These are phyloP conservation scores for Astrothelium subdiscretum DNA, from an alignment of 495 filamentous ascomycete genomes.

Conservation along the genomic window DNA sequence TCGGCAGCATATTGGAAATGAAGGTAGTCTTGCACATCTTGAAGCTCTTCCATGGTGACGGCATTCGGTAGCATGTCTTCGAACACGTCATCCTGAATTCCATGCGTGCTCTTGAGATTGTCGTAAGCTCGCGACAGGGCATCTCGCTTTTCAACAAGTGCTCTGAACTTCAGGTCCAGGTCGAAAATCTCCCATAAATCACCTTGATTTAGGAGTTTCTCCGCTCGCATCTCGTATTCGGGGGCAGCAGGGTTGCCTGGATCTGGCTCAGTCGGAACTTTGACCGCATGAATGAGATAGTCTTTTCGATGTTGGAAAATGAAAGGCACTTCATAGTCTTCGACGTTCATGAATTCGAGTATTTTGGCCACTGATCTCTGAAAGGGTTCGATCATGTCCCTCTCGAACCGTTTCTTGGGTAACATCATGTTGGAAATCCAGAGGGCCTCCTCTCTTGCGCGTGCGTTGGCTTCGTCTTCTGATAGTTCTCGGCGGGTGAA, in stretches of 20 bases:
- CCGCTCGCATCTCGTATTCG: conserved; percentile 62
- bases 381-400: conserved; percentile 67
- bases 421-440: conserved; percentile 87
- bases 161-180: conserved; percentile 85
- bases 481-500: conserved; percentile 66
- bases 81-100: conserved; percentile 49
- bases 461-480: conserved; percentile 47
- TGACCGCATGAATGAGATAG: conserved; percentile 87
- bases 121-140: conserved; percentile 67
- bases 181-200: conserved; percentile 93
- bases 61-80: conserved; percentile 71
- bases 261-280: conserved; percentile 45
- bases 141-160: conserved; percentile 78
- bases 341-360: conserved; percentile 85
- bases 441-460: conserved; percentile 68
- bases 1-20: conserved; percentile 85
- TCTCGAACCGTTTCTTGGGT: conserved; percentile 63
- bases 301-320: conserved; percentile 97
- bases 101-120: conserved; percentile 48
- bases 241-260: conserved; percentile 50
- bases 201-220: conserved; percentile 82
- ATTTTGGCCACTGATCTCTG: conserved; percentile 80
- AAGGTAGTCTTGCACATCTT: conserved; percentile 92
- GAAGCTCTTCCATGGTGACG: conserved; percentile 78
- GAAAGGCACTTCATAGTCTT: conserved; percentile 89